Evolutionary conservation across 345 rosid species (phyloP).

Genomic region (Aethionema arabicum): DNA sequence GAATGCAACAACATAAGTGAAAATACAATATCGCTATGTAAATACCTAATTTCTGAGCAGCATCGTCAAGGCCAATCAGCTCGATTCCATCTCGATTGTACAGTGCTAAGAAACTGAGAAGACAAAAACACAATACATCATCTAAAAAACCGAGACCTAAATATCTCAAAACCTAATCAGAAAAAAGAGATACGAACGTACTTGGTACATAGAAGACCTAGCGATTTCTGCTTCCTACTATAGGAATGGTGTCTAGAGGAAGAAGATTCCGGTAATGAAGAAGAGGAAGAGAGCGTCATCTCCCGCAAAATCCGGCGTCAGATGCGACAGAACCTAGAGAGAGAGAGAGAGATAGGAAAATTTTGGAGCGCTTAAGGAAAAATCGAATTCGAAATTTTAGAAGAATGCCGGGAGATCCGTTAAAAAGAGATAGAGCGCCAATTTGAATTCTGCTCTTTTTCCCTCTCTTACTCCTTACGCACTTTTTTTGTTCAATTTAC

Average conservation of each 20-base stretch:
- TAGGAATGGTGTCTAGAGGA: slow-evolving; percentile 56
- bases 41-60: slow-evolving; percentile 70
- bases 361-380: too few species aligned
- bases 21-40: neutral
- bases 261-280: slow-evolving; percentile 47
- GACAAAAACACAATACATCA: neutral
- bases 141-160: neutral
- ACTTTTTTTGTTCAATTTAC: too few species aligned
- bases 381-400: too few species aligned
- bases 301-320: slow-evolving; percentile 21
- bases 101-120: slow-evolving; percentile 63
- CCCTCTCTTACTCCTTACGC: too few species aligned
- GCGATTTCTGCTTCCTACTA: slow-evolving; percentile 85
- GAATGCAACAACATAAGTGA: neutral
- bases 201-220: slow-evolving; percentile 91
- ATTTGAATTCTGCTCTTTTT: too few species aligned
- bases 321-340: slow-evolving; percentile 27
- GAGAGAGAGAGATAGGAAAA: too few species aligned
- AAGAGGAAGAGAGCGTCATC: slow-evolving; percentile 27
- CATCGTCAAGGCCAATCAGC: slow-evolving; percentile 80
- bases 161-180: neutral
- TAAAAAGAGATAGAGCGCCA: too few species aligned
- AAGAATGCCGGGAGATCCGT: too few species aligned
- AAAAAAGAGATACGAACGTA: slow-evolving; percentile 11
- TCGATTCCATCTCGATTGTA: slow-evolving; percentile 69